Evolutionary conservation across 805 yeast species (phyloP), one percentile per base, ranked within the genome.

Genomic region (Barnettozyma populi): DNA sequence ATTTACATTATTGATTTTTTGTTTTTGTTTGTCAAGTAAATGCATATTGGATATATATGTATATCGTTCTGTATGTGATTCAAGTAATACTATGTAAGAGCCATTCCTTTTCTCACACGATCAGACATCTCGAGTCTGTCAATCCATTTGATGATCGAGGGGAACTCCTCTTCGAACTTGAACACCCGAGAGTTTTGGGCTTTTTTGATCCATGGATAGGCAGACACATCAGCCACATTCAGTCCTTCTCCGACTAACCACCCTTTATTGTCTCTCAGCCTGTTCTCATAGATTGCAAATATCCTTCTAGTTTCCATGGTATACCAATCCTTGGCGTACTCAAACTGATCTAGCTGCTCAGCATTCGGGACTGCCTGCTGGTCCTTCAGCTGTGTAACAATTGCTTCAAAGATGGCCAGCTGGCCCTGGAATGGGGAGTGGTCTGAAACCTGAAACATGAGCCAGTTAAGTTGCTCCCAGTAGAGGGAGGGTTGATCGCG

Each of bases 381-480:
- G 6, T 31, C 19, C n/a, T 38, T 27, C 25, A 32, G 2, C 13
- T 32, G 44, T 18, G 27, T 32, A 5, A 23, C 14, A 5, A 36
- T 6, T 8, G 32, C 31, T 14, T 21, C 24, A 23, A 48, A 48
- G 18, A 44, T 40, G 9, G 51, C 36, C 7, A 72, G 73, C 57
- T 79, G 83, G 13, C 84, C 84, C 54, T 72, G 78, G 73, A 73
- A 75, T 45, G 84, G 83, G 21, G 82, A 81, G 23, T 73, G 56
- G 7, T 75, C 75, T 53, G 79, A 76, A 68, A 74, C 71, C 57
- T 77, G 82, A 67, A 76, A 79, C 46, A 70, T 68, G 8, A 73
- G 51, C 71, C 79, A 70, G 50, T 77, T 79, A 53, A 73, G 57
- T 56, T 72, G 69, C 50, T 67, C 70, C 55, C 74, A 80, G 60